Evolutionary conservation across 2,329 filamentous ascomycete genomes (phyloP).

Genomic region (Neofusicoccum sp.): DNA sequence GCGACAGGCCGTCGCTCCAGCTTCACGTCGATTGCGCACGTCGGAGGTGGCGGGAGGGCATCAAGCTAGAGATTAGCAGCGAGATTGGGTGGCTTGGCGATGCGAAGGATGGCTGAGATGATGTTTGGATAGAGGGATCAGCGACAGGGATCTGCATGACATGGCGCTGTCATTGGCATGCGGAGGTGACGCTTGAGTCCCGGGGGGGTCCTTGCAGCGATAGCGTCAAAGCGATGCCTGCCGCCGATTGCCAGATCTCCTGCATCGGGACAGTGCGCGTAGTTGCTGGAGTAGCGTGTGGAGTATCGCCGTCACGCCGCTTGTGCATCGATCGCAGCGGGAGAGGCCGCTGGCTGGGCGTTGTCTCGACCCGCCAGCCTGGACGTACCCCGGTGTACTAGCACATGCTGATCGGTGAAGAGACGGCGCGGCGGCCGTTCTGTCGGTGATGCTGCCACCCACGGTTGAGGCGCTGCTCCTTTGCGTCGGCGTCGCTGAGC

Average conservation of each 20-base stretch:
- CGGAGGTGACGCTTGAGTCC: no score
- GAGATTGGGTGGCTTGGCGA: not conserved
- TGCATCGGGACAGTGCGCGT: not conserved
- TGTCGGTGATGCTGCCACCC: not conserved
- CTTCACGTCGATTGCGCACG: not conserved
- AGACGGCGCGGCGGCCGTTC: not conserved
- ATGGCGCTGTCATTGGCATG: no score
- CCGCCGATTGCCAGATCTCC: slow-evolving; percentile 3
- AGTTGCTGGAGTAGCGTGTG: not conserved
- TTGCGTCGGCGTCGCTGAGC: not conserved
- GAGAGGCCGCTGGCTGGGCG: not conserved
- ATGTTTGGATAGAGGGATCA: not conserved
- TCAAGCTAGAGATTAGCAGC: not conserved
- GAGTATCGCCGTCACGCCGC: not conserved
- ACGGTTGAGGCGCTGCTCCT: not conserved
- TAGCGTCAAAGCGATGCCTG: not conserved
- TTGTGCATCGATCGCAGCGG: not conserved
- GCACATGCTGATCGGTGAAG: not conserved
- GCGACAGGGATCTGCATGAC: slow-evolving; percentile 2
- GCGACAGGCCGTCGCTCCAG: not conserved
- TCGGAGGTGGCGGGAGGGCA: not conserved
- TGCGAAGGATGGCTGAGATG: no score
- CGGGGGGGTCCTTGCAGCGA: not conserved
- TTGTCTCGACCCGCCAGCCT: not conserved
- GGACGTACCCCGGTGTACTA: not conserved